These are phyloP conservation scores for Orbilia brochopaga DNA, from an alignment of 2,329 filamentous ascomycete species.

Conservation along the genomic window DNA sequence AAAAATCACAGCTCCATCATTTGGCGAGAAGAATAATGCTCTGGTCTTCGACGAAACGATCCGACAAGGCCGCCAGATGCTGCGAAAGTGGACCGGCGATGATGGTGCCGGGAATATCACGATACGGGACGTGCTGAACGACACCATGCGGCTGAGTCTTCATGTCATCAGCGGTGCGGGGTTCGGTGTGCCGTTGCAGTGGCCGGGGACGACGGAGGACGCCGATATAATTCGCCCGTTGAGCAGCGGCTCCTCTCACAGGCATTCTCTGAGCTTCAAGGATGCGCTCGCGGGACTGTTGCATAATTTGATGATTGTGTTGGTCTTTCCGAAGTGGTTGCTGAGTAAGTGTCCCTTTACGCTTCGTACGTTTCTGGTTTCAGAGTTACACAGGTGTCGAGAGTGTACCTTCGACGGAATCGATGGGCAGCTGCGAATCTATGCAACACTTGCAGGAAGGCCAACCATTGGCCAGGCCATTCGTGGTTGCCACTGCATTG, in stretches of 20 bases:
- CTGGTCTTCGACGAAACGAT: conserved; percentile 46
- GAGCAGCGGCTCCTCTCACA: conserved; percentile 14
- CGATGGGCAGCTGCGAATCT: too few species aligned
- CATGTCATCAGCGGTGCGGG: conserved; percentile 53
- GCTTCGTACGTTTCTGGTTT: not conserved
- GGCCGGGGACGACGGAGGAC: conserved; percentile 66
- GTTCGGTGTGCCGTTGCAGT: conserved; percentile 62
- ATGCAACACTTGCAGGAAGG: too few species aligned
- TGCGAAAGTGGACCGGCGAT: conserved; percentile 41
- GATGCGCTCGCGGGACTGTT: conserved; percentile 70
- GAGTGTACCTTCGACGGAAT: not conserved
- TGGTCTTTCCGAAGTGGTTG: conserved; percentile 67
- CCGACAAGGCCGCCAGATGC: conserved; percentile 36
- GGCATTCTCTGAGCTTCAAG: conserved; percentile 45
- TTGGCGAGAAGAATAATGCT: conserved; percentile 62
- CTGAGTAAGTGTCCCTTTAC: conserved; percentile 56
- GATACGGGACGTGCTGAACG: conserved; percentile 23
- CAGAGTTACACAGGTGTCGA: conserved; percentile 8
- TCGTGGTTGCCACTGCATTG: too few species aligned
- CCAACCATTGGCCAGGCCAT: too few species aligned
- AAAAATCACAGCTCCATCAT: conserved; percentile 56
- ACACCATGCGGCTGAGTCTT: conserved; percentile 49
- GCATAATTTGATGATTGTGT: conserved; percentile 67
- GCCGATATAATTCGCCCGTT: conserved; percentile 62
- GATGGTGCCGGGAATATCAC: conserved; percentile 18